Evolutionary conservation across 768 basidiomycete species (phyloP).

Genomic region (Mrakia frigida): DNA sequence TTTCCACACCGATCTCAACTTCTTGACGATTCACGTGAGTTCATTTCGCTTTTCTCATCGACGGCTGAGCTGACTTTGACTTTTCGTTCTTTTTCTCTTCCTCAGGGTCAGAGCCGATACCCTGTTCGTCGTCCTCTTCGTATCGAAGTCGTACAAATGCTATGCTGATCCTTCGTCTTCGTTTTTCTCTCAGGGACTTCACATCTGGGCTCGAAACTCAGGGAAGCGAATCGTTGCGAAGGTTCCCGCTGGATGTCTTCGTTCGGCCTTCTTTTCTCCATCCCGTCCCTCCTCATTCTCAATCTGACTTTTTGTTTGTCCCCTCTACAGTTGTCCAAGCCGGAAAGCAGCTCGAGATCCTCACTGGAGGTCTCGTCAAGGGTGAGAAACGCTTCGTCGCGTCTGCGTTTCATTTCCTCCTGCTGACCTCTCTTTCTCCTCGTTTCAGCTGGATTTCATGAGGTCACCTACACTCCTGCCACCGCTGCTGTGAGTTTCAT

Average conservation of each 20-base stretch:
- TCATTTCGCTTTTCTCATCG: background rate
- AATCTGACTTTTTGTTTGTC: too few species aligned
- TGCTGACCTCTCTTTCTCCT: background rate
- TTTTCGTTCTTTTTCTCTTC: background rate
- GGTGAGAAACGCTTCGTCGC: background rate
- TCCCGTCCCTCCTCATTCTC: background rate
- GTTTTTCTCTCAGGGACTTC: conserved; percentile 76
- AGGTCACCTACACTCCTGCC: conserved; percentile 80
- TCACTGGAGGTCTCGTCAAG: conserved; percentile 66
- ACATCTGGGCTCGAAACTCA: conserved; percentile 92
- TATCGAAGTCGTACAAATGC: too few species aligned
- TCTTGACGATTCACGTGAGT: conserved; percentile 51
- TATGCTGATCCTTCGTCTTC: background rate
- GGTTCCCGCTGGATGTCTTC: conserved; percentile 72
- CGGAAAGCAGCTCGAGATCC: conserved; percentile 88
- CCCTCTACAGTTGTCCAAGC: conserved; percentile 69
- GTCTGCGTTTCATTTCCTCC: background rate
- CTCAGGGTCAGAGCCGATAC: conserved; percentile 13
- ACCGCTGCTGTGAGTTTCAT: conserved; percentile 51
- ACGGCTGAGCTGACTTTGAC: background rate
- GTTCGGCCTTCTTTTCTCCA: background rate
- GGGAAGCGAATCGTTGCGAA: conserved; percentile 83
- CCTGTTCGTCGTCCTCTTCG: conserved; percentile 7
- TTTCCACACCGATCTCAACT: conserved; percentile 91
- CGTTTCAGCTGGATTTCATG: conserved; percentile 72